Conservation (phyloP, 306 rosid genomes). For the Gastrolobium villosum region DNA sequence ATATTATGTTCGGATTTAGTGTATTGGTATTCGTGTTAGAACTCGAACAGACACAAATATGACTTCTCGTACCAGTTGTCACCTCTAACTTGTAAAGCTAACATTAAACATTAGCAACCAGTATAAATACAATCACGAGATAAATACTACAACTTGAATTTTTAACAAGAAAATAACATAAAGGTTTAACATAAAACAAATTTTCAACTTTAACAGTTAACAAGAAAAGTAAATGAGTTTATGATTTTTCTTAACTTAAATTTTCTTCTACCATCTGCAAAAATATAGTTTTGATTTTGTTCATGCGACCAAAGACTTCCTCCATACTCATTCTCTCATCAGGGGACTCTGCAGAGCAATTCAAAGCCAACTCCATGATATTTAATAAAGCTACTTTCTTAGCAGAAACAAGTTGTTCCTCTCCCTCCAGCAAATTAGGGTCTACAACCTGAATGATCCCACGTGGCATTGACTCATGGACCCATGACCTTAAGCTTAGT, state of each 20-base stretch:
- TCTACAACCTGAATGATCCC: conserved; percentile 21
- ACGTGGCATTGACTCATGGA: conserved; percentile 5
- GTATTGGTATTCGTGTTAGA: no score
- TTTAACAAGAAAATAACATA: no score
- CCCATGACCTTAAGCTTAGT: conserved; percentile 37
- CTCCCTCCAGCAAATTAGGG: conserved; percentile 15
- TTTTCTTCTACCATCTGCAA: conserved; percentile 6
- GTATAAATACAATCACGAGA: no score
- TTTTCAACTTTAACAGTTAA: background rate
- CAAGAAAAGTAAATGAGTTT: background rate
- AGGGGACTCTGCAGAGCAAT: conserved; percentile 22
- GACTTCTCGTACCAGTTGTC: no score
- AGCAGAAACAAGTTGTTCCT: background rate
- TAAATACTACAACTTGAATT: no score
- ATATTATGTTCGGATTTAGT: no score
- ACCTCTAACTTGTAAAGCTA: no score
- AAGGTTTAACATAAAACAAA: background rate
- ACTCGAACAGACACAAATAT: no score
- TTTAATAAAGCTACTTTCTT: conserved; percentile 3
- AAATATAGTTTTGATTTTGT: conserved; percentile 27
- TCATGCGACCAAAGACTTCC: background rate
- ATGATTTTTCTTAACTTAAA: background rate
- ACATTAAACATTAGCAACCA: no score
- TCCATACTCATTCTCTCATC: conserved; percentile 20
- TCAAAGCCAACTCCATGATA: conserved; percentile 31